These are phyloP conservation scores for Amaranthus palmeri DNA, from an alignment of 148 eudicot species.

Conservation along the genomic window DNA sequence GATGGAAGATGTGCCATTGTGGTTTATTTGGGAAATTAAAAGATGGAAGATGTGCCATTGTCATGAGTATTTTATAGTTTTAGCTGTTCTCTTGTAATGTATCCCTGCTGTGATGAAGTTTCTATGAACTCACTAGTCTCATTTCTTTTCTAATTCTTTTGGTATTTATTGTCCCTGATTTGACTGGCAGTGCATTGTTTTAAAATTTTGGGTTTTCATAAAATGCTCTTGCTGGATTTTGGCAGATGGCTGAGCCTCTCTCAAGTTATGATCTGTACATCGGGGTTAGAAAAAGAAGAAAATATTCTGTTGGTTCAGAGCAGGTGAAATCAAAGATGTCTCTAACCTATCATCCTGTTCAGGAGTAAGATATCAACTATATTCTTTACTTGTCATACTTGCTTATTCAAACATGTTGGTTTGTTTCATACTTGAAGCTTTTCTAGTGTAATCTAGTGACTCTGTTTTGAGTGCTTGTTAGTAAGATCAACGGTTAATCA, in stretches of 20 bases:
- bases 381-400: neutral
- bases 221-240: slow-evolving; percentile 5
- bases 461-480: neutral
- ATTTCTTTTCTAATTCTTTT: too few relatives aligned
- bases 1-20: too few relatives aligned
- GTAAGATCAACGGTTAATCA: too few relatives aligned
- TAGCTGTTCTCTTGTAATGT: too few relatives aligned
- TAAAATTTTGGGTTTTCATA: too few relatives aligned
- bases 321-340: slow-evolving; percentile 49
- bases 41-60: too few relatives aligned
- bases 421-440: slow-evolving; percentile 3
- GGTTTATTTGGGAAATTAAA: too few relatives aligned
- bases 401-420: neutral
- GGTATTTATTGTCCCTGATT: too few relatives aligned
- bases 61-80: too few relatives aligned
- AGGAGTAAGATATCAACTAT: slow-evolving; percentile 44
- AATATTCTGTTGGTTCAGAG: slow-evolving; percentile 51
- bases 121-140: too few relatives aligned
- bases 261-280: slow-evolving; percentile 45
- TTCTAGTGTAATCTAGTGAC: neutral
- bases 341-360: slow-evolving; percentile 58
- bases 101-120: too few relatives aligned
- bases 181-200: too few relatives aligned
- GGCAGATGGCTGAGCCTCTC: slow-evolving; percentile 48
- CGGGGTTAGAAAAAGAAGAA: slow-evolving; percentile 80